Base-by-base conservation (phyloP, 2,329 filamentous ascomycete species). In the Penicillium sp. region DNA sequence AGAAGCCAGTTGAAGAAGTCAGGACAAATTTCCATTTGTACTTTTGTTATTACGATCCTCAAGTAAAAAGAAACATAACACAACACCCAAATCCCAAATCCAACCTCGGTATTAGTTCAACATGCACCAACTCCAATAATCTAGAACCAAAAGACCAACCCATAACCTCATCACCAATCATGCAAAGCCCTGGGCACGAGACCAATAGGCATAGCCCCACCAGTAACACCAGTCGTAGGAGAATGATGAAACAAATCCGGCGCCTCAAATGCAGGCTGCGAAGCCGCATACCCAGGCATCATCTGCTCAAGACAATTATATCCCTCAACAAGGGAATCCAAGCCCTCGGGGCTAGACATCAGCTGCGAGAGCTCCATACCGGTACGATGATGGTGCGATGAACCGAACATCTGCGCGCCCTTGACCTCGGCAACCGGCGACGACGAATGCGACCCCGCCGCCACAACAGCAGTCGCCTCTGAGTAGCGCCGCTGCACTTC, bases 401-500 rank as follows among this genome's bases (percentile, higher is more conserved):
- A 23, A 8, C 44, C 8, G 16, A 49, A 54, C 25, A 61, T 63
- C n/a, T 58, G 46, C 21, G 48, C 61, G 23, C 41, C 27, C 52
- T 54, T 51, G n/a, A 51, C 45, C 21, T 53, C 61, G 13, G 56
- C 57, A 47, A 34, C 56, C n/a, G 59, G 61, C 4, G 65, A 66
- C 3, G 60, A 54, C 21, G 65, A 59, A 18, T 63, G 39, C 10
- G 41, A 51, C 3, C 32, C 46, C 7, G 46, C 23, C 7, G 48
- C 9, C 6, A 49, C 59, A 16, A 54, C 59, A 25, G 52, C 55
- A 27, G 54, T 52, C 3, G 55, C 55, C 32, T 66, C 65, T 1
- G 64, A 61, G 31, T 67, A 69, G 7, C 68, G 62, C 12, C 66
- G 63, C 54, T 69, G 68, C 15, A 71, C 64, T 48, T 71, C 68